Base-by-base conservation (phyloP, 1,139 yeast genomes). In the Geotrichum australiense region DNA sequence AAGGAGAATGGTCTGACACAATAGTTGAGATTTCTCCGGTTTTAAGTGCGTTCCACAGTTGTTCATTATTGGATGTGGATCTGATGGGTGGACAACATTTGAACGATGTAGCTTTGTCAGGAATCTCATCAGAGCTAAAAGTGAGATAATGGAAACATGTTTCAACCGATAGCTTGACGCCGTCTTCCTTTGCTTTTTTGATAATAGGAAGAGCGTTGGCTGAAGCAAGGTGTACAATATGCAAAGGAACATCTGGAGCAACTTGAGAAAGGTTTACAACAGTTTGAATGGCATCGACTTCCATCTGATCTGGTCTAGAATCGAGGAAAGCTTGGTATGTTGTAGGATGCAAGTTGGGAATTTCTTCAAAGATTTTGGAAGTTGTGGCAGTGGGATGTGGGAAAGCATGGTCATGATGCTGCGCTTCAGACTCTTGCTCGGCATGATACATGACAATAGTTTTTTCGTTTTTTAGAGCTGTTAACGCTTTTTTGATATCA, bases 41-140 rank as follows among this genome's bases (percentile, higher is more conserved):
- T 41, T 75, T 61, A 39, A 89, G 66, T 0, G 91, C 96, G 40
- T 70, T 66, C 96, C 96, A 89, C 36, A 89, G 69, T 38, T 73
- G 66, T 39, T 71, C 67, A 51, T 91, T 71, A 62, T 87, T 89
- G 35, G 69, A 70, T 48, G 80, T 77, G 1, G 82, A 69, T 52
- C 96, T 73, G 51, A 89, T 86, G 4, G 97, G 97, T 2, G 97
- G 97, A 62, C 96, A 87, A 62, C 96, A 89, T 63, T 89, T 89
- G 70, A 73, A 85, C 55, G 79, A 83, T 2, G 96, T 87, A 16
- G 80, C 76, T 47, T 83, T 74, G 54, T 76, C 72, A 20, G 86
- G 78, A 41, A 89, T 83, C 25, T 70, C 70, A 57, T 87, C 96
- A 3, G 96, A 83, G 16, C 73, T 69, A 30, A 89, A 69, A 1